phyloP scores from a whole-genome alignment of 2,329 filamentous ascomycete species.

The Calonectria honghensis region DNA sequence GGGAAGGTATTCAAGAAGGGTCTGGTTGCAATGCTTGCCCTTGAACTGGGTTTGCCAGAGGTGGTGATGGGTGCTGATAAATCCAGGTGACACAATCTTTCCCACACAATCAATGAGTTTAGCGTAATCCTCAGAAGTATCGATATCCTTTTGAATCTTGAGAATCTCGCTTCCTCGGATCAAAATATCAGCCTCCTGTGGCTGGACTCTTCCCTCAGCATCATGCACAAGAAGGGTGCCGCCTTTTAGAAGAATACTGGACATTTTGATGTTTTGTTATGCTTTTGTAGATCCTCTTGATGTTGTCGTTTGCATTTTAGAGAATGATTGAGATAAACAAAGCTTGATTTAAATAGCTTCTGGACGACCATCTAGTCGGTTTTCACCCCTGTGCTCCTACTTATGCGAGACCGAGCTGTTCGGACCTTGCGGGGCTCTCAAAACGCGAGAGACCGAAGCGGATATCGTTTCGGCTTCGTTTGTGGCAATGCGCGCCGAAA shows the following conservation, averaged over 20 bases:
- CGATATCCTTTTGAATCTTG: neutral
- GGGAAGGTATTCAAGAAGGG: conserved; percentile 7
- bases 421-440: neutral
- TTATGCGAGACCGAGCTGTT: neutral
- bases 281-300: neutral
- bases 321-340: neutral
- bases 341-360: neutral
- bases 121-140: neutral
- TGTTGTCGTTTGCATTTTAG: neutral
- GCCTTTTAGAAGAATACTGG: neutral
- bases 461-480: neutral
- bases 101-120: conserved; percentile 1
- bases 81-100: conserved; percentile 40
- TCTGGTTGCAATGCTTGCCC: conserved; percentile 29
- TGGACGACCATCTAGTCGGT: neutral
- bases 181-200: neutral
- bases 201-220: neutral
- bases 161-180: neutral
- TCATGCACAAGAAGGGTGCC: conserved; percentile 4
- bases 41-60: conserved; percentile 38
- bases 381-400: neutral
- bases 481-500: neutral
- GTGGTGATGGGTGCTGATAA: conserved; percentile 40
- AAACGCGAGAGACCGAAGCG: neutral
- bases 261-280: neutral